These are phyloP conservation scores for Alternaria arborescens DNA, from an alignment of 2,329 filamentous ascomycete genomes.

Conservation along the genomic window DNA sequence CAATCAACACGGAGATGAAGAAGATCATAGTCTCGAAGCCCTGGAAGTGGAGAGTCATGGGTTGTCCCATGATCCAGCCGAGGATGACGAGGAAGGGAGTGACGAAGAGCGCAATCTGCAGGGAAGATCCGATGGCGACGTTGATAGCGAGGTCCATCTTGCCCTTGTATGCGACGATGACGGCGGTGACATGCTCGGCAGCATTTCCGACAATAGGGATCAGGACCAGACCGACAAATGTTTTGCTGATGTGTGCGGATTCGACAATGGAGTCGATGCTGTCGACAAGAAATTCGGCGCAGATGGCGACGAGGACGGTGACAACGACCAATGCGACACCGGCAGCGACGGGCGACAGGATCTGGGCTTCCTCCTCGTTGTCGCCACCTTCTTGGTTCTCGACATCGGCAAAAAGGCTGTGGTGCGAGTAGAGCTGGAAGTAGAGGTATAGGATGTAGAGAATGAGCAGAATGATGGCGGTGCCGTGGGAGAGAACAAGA, in stretches of 20 bases:
- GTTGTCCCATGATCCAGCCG: conserved; percentile 62
- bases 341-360: conserved; percentile 57
- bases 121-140: conserved; percentile 62
- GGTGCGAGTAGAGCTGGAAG: conserved; percentile 63
- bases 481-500: conserved; percentile 61
- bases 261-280: conserved; percentile 64
- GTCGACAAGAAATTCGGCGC: conserved; percentile 64
- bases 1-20: conserved; percentile 84
- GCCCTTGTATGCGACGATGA: conserved; percentile 64
- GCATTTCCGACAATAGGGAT: conserved; percentile 67
- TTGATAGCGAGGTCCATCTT: conserved; percentile 67
- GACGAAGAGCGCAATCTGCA: conserved; percentile 67
- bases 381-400: conserved; percentile 44
- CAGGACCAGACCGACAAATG: conserved; percentile 65
- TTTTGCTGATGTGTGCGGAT: conserved; percentile 61
- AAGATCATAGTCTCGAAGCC: conserved; percentile 88
- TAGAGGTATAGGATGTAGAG: conserved; percentile 64
- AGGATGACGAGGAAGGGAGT: conserved; percentile 66
- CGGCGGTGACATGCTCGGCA: conserved; percentile 64
- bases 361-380: conserved; percentile 49
- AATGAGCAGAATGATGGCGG: conserved; percentile 62
- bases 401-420: conserved; percentile 57
- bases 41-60: conserved; percentile 79
- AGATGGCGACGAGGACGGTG: conserved; percentile 60
- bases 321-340: conserved; percentile 58